Evolutionary conservation across 177 flowering plant species (phyloP).

Genomic region (Vitis hybrid): DNA sequence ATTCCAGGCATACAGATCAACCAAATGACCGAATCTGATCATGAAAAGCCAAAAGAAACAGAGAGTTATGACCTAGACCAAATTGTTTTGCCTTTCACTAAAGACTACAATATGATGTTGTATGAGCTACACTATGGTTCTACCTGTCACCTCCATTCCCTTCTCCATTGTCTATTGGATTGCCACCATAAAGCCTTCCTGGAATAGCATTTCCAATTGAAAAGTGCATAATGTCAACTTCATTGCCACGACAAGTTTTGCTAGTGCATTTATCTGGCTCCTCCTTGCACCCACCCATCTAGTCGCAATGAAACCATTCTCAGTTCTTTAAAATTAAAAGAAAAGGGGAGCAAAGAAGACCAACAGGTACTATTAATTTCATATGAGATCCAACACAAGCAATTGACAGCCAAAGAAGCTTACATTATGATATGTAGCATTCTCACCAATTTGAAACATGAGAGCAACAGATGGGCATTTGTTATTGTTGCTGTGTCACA

Average conservation of each 20-base stretch:
- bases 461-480: slow-evolving; percentile 95
- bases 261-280: slow-evolving; percentile 56
- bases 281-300: slow-evolving; percentile 97
- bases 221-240: slow-evolving; percentile 97
- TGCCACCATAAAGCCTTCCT: slow-evolving; percentile 92
- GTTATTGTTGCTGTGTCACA: slow-evolving; percentile 44
- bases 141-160: slow-evolving; percentile 97
- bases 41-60: background rate
- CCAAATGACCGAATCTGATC: slow-evolving; percentile 85
- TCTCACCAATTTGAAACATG: slow-evolving; percentile 91
- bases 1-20: slow-evolving; percentile 88
- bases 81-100: background rate
- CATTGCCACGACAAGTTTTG: slow-evolving; percentile 84
- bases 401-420: slow-evolving; percentile 16
- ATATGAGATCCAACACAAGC: background rate
- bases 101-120: background rate
- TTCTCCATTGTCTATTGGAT: slow-evolving; percentile 64
- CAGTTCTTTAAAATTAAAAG: background rate
- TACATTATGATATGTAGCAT: slow-evolving; percentile 78
- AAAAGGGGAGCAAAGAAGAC: background rate
- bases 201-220: slow-evolving; percentile 96
- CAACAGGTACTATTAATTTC: background rate
- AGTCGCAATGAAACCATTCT: slow-evolving; percentile 1
- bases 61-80: background rate
- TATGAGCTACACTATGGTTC: background rate